phyloP scores from a whole-genome alignment of 371 early-diverging fungal species.

The Lichtheimia hyalospora region DNA sequence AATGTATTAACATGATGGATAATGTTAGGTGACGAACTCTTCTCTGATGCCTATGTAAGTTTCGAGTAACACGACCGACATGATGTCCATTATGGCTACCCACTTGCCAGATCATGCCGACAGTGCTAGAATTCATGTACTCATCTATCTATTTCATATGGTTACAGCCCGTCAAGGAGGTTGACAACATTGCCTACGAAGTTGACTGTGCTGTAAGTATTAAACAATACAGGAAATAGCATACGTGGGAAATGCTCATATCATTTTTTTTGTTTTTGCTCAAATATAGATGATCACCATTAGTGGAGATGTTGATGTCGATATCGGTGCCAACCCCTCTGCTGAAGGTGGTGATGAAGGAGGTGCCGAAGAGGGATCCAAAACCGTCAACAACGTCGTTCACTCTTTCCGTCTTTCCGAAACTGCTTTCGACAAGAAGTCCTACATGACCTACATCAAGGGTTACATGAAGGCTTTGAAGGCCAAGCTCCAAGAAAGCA shows the following conservation, averaged over 20 bases:
- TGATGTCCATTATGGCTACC: background rate
- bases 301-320: conserved; percentile 71
- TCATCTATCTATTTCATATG: background rate
- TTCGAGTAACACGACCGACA: background rate
- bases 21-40: conserved; percentile 80
- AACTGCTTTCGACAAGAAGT: conserved; percentile 92
- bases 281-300: conserved; percentile 58
- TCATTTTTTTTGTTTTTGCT: background rate
- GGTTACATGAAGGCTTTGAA: conserved; percentile 87
- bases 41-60: conserved; percentile 86
- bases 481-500: conserved; percentile 57
- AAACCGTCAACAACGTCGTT: conserved; percentile 86
- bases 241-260: no score
- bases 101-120: background rate
- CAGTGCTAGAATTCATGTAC: background rate
- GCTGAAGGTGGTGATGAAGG: conserved; percentile 81
- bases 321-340: conserved; percentile 95
- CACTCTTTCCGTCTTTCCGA: conserved; percentile 75
- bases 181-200: conserved; percentile 74
- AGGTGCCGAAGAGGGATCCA: conserved; percentile 55
- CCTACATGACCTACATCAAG: conserved; percentile 90
- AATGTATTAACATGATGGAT: background rate
- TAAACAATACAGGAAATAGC: background rate
- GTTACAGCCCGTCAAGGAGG: conserved; percentile 54
- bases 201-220: conserved; percentile 72